Conservation (phyloP, 345 rosid genomes). For the Eucalyptus polybractea region DNA sequence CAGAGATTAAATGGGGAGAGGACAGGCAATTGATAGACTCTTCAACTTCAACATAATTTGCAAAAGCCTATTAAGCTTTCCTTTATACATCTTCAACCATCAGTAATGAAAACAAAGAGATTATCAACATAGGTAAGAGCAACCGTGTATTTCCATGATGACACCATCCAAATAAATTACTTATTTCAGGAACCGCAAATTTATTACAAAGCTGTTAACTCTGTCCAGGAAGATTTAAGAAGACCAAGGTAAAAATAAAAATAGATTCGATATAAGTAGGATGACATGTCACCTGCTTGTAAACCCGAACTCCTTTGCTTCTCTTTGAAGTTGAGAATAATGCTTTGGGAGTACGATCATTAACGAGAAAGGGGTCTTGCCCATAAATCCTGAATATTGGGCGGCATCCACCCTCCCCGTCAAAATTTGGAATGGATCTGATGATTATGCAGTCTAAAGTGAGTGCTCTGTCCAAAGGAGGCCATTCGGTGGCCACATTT, state of each 20-base stretch:
- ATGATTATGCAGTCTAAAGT: slow-evolving; percentile 79
- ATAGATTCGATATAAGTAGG: background rate
- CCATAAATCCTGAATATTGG: slow-evolving; percentile 85
- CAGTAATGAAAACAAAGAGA: background rate
- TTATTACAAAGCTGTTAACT: background rate
- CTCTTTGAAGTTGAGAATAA: slow-evolving; percentile 55
- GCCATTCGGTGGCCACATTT: slow-evolving; percentile 84
- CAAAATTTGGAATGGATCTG: slow-evolving; percentile 63
- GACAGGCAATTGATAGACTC: background rate
- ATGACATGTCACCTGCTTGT: slow-evolving; percentile 55
- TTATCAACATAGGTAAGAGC: background rate
- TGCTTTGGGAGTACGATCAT: slow-evolving; percentile 45
- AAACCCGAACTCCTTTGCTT: slow-evolving; percentile 43
- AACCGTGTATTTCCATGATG: background rate
- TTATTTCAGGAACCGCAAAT: background rate
- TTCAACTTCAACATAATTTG: background rate
- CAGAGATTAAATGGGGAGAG: background rate
- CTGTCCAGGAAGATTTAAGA: background rate
- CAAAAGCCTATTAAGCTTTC: background rate
- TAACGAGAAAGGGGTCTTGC: slow-evolving; percentile 60
- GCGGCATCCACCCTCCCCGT: slow-evolving; percentile 67
- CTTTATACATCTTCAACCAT: background rate
- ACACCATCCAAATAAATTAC: background rate
- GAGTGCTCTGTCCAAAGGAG: slow-evolving; percentile 86
- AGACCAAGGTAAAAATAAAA: background rate